Evolutionary conservation across 495 filamentous ascomycete species (phyloP), one percentile per base, ranked within the genome.

Genomic region (Penicillium malachiteum): DNA sequence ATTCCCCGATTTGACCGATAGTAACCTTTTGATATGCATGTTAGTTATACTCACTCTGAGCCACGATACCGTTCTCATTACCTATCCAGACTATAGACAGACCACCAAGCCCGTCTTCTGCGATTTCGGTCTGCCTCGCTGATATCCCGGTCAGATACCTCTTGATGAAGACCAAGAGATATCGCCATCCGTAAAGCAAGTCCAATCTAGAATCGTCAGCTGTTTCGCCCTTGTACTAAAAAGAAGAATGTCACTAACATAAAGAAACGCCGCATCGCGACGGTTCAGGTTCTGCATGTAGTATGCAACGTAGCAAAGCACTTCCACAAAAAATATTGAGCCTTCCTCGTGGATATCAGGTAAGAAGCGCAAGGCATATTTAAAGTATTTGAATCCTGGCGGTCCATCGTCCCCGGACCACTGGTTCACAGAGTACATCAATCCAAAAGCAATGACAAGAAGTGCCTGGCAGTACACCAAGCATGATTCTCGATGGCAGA

Each of bases 221-320:
- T 42, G 12, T 14, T 21, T 26, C 21, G 17, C 33, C 12, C 39
- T 11, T 43, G 1, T 21, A 18, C 0, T 26, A 33, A 3, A 18
- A 48, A 16, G 17, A 9, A 16, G 14, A 48, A 38, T 7, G 9
- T 21, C 31, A 58, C 71, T 16, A 55, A 74, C 71, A 48, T 74
- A 79, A 13, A 78, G 64, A 46, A 78, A 79, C 0, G 78, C 78
- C 3, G 77, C 73, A 59, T 80, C 75, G 10, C 74, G 65, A 5
- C 76, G 66, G 54, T 81, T 81, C 21, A 81, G 64, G 48, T 77
- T 81, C 60, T 80, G 77, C 70, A 80, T 73, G 47, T 78, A 81
- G 56, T 80, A 78, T n/a, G 75, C 79, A 3, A 78, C 70, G 50
- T 80, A 76, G 31, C 76, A 75, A 1, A 81, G 58, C 0, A 77